Evolutionary conservation across 768 basidiomycete species (phyloP), one percentile per base, ranked within the genome.

Genomic region (Collybiopsis luxurians): DNA sequence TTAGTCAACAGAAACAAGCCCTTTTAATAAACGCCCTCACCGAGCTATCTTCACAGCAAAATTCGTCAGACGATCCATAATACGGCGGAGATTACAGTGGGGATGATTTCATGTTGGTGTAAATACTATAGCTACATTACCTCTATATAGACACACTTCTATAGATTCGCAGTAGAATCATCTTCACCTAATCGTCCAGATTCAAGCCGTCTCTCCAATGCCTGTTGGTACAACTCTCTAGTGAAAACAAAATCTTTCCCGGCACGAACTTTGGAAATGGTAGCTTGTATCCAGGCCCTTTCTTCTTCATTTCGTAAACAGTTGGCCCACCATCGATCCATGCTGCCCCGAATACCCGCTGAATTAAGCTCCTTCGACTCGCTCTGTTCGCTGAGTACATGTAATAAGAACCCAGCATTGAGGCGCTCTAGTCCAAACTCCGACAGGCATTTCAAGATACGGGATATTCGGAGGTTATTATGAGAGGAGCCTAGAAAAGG

Each of bases 251-350:
- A 78, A 0, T 63, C 72, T 23, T 70, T 64, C 19, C 68, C 73
- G 28, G 63, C 59, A 51, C 88, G 79, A 39, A 83, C 85, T 51
- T 74, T 77, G 50, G 61, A 56, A 30, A 89, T 81, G 52, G 79
- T 59, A n/a, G 64, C 68, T 28, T 75, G 71, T 38, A 90, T 75
- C 79, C 80, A 85, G 24, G 69, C 64, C 60, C 87, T 74, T 59
- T 87, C 85, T 58, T 74, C 70, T n/a, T 78, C 75, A 60, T 85
- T 76, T 58, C 89, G 75, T 50, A 89, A 71, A 65, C 88, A 90
- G 63, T 87, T 87, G 19, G 83, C 82, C 89, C 89, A 90, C 85
- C 86, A 91, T 56, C 76, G 73, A 59, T 89, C 89, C 87, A 90
- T 89, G 66, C 89, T 90, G 60, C 71, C 69, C 48, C 69, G 66